Evolutionary conservation across 139 green algal species (phyloP), one percentile per base, ranked within the genome.

Genomic region (Picochlorum sp.): DNA sequence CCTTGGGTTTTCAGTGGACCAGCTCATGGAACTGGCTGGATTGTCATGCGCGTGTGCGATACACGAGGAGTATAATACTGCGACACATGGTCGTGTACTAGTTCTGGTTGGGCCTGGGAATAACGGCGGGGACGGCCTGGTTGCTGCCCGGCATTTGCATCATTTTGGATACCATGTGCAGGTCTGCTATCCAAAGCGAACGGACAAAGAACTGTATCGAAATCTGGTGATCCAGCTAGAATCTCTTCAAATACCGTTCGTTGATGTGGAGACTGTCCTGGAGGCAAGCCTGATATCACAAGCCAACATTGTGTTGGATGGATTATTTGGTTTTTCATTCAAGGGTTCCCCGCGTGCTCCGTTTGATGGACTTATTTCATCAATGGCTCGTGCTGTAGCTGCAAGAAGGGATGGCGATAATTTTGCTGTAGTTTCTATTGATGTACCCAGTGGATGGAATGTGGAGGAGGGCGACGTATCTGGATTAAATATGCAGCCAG

Each of bases 261-360:
- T 95, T 38, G 14, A 51, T 7, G 60, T 73, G 9, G 76, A 85
- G 1, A 49, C 87, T 6, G 31, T 90, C n/a, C 38, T 71, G 20
- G 51, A 21, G 18, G n/a, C 10, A 11, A 3, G 56, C 16, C 6
- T 44, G 4, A 18, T 9, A 16, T 57, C 60, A 20, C 38, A 50
- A 4, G 79, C 38, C 30, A 85, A 96, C 62, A 62, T 97, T 3
- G 79, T 96, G 7, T 44, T 98, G n/a, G 93, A 98, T 65, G 87
- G 88, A 9, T 71, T 98, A 62, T 98, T 98, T 78, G 93, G 93
- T 2, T 98, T 98, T 76, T 91, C 81, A 67, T 98, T 98, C 80
- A 83, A 75, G n/a, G 91, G 91, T 0, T 59, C 54, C 0, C 90
- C 89, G 0, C 81, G 94, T 2, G 77, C 92, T 16, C 94, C 94